Base-by-base conservation (phyloP, 2,329 filamentous ascomycete species). In the Lasiodiplodia hormozganensis region DNA sequence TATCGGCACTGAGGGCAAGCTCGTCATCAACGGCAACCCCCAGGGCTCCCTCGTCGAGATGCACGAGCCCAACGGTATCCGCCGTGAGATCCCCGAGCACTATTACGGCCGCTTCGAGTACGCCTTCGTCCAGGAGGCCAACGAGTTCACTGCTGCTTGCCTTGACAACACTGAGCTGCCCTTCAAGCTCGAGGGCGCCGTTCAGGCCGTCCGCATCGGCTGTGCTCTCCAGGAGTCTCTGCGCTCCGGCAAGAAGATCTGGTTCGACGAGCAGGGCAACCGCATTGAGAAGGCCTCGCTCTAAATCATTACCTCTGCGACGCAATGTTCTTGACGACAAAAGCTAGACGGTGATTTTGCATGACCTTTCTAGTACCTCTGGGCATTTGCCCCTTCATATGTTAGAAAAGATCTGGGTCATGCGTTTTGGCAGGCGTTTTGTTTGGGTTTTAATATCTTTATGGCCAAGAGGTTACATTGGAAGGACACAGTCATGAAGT, bases 1-100 rank as follows among this genome's bases (percentile, higher is more conserved):
- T 70, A 88, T 91, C 67, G 89, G 89, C 14, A 91, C 89, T 1
- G 83, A 85, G 72, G 88, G 89, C 51, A 91, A 90, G 76, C 74
- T 91, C 6, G 79, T 83, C 0, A 82, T 91, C 70, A 91, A 91
- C 73, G 83, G 81, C 7, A 85, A 89, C 71, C 89, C 89, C 5
- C 79, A 81, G 57, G 79, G 77, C 2, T 86, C 86, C 68, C 79
- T 89, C 25, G 84, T 90, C 28, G 84, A 87, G 69, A 80, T 86
- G 56, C 85, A 87, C 74, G 82, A 88, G 72, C 62, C 82, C 0
- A 80, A 74, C 1, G 87, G 88, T 3, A 83, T 91, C 28, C 80
- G 85, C 14, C 82, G 86, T 43, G 86, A 90, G 76, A 85, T 90
- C n/a, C 87, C 88, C 0, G 79, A 82, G 51, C 83, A 87, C 71